Evolutionary conservation across 495 filamentous ascomycete species (phyloP).

Genomic region (Cladorrhinum samala): DNA sequence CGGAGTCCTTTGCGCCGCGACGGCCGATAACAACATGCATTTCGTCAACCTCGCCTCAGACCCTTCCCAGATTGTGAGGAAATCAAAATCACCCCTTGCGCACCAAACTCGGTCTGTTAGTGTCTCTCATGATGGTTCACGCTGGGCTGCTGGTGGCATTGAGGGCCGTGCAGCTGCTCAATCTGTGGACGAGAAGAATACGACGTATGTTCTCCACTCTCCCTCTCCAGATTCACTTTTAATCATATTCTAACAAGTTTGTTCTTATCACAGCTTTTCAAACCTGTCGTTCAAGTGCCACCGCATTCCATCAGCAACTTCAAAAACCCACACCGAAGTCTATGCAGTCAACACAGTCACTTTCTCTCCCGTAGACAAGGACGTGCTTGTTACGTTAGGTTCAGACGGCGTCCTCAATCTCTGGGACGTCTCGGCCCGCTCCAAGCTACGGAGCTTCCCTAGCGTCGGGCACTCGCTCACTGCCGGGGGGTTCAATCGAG

Average conservation of each 20-base stretch:
- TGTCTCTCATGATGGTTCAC: constrained; percentile 76
- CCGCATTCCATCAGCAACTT: constrained; percentile 58
- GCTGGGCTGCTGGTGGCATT: constrained; percentile 82
- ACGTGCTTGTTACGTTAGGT: constrained; percentile 87
- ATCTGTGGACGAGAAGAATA: constrained; percentile 82
- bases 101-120: constrained; percentile 83
- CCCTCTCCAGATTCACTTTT: neutral
- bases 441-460: constrained; percentile 83
- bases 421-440: constrained; percentile 87
- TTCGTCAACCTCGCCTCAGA: constrained; percentile 68
- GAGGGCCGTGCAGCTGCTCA: constrained; percentile 87
- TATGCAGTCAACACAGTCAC: constrained; percentile 84
- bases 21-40: constrained; percentile 84
- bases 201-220: constrained; percentile 44
- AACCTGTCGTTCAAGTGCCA: constrained; percentile 96
- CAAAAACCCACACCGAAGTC: constrained; percentile 57
- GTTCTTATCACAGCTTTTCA: neutral
- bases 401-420: constrained; percentile 85
- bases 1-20: constrained; percentile 72
- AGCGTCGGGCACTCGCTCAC: constrained; percentile 74
- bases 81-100: constrained; percentile 75
- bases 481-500: constrained; percentile 68
- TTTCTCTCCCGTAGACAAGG: constrained; percentile 72
- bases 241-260: too few species aligned
- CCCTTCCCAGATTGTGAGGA: constrained; percentile 73